Evolutionary conservation across 2,329 filamentous ascomycete genomes (phyloP), one percentile per base, ranked within the genome.

Genomic region (Xylariaceae sp.): DNA sequence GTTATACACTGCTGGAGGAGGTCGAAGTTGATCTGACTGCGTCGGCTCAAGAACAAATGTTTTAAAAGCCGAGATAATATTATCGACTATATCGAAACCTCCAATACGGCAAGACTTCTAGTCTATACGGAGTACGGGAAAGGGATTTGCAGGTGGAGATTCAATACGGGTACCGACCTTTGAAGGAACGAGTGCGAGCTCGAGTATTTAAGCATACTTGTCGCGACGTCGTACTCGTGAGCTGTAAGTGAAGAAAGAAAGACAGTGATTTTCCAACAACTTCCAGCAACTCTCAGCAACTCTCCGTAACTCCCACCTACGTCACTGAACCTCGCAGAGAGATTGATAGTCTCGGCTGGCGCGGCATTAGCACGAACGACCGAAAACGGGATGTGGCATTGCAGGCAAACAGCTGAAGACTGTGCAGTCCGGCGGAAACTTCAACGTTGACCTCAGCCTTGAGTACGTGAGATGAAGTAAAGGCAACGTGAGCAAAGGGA

Each of bases 351-450:
- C 34, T 18, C 51, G 10, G 41, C 47, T 53, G 45, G 23, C 34
- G 35, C 9, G 9, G 17, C 48, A 52, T 8, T 49, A 5, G 39
- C 13, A 51, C 13, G 37, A n/a, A 54, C 18, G 10, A 60, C 44
- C 23, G 13, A 55, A 3, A 49, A 47, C 60, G 60, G 58, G 44
- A 47, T 17, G 23, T 51, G 37, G 51, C 61, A 62, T 62, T 47
- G 50, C 53, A 57, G 30, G 30, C 57, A 62, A 60, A 62, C 58
- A 62, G 49, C 18, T 18, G 30, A 49, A 13, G 37, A 41, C 37
- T 13, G 37, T 30, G 23, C 23, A 30, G 23, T 41, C 37, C 37
- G 37, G 37, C 11, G 37, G 37, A 47, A 13, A 9, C 44, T 4
- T 50, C 17, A 30, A 41, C 9, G 11, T 10, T 41, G 37, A 13